Evolutionary conservation across 2,329 filamentous ascomycete species (phyloP).

Genomic region (Sporothrix brasiliensis): DNA sequence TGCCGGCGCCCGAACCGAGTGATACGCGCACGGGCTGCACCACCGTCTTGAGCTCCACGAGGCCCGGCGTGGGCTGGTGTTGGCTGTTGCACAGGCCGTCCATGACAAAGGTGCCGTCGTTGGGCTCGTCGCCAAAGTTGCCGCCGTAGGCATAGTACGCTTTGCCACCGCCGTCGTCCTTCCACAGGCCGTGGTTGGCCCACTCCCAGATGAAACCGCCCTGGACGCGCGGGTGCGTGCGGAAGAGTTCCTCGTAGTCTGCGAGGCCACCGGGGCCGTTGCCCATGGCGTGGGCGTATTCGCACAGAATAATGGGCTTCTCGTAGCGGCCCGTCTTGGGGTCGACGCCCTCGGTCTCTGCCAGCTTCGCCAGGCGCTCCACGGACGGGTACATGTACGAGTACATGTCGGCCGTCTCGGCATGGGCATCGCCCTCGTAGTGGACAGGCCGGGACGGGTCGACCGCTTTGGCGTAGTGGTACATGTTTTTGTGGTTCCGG

Average conservation of each 20-base stretch:
- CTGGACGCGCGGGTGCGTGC: slow-evolving; percentile 61
- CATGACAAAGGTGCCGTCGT: slow-evolving; percentile 65
- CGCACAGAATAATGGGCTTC: slow-evolving; percentile 63
- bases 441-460: slow-evolving; percentile 64
- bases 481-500: slow-evolving; percentile 68
- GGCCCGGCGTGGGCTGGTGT: slow-evolving; percentile 58
- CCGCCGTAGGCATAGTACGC: slow-evolving; percentile 63
- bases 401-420: slow-evolving; percentile 65
- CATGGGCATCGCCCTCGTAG: slow-evolving; percentile 66
- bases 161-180: slow-evolving; percentile 48
- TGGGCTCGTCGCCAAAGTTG: slow-evolving; percentile 63
- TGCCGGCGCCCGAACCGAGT: slow-evolving; percentile 43
- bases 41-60: slow-evolving; percentile 61
- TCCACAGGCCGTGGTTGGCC: slow-evolving; percentile 63
- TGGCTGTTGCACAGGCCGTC: slow-evolving; percentile 59
- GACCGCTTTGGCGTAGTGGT: slow-evolving; percentile 59
- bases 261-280: slow-evolving; percentile 71
- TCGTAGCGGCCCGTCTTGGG: slow-evolving; percentile 49
- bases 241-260: slow-evolving; percentile 68
- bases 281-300: slow-evolving; percentile 69
- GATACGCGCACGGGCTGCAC: slow-evolving; percentile 57
- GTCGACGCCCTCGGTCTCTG: slow-evolving; percentile 48
- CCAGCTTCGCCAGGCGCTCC: slow-evolving; percentile 53
- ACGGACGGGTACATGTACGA: slow-evolving; percentile 68
- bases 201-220: slow-evolving; percentile 71